These are phyloP conservation scores for Erysimum cheiranthoides DNA, from an alignment of 345 rosid species.

Conservation along the genomic window DNA sequence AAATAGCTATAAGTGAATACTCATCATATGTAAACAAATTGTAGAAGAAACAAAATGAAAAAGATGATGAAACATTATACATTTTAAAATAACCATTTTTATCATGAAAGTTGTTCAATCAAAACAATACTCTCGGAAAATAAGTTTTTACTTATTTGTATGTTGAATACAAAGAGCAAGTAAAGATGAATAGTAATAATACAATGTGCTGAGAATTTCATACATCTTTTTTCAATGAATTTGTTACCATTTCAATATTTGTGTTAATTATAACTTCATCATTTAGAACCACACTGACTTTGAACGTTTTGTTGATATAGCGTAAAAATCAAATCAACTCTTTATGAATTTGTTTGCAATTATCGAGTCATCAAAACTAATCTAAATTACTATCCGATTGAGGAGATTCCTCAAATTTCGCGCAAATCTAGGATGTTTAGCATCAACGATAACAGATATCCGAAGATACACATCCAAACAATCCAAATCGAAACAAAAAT, in stretches of 20 bases:
- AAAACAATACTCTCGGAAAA: not conserved
- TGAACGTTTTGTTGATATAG: too few species aligned
- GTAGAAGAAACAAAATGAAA: not conserved
- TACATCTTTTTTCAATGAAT: conserved; percentile 9
- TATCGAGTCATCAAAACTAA: too few species aligned
- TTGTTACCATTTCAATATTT: conserved; percentile 30
- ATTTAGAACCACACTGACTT: conserved; percentile 60
- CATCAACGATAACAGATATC: too few species aligned
- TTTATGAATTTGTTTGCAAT: too few species aligned
- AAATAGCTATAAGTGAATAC: too few species aligned
- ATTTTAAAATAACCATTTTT: not conserved
- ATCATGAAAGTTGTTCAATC: not conserved
- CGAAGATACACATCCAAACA: too few species aligned
- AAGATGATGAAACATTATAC: not conserved
- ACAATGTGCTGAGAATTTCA: conserved; percentile 2
- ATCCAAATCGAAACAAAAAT: too few species aligned
- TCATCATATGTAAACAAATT: not conserved
- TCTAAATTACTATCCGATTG: too few species aligned
- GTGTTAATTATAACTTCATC: conserved; percentile 53
- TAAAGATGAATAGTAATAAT: not conserved
- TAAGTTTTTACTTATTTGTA: conserved; percentile 8
- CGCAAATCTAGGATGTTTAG: too few species aligned
- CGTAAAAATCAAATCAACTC: too few species aligned
- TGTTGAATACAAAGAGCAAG: not conserved
- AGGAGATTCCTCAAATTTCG: too few species aligned